These are phyloP conservation scores for Begonia loranthoides DNA, from an alignment of 306 rosid species.

Conservation along the genomic window DNA sequence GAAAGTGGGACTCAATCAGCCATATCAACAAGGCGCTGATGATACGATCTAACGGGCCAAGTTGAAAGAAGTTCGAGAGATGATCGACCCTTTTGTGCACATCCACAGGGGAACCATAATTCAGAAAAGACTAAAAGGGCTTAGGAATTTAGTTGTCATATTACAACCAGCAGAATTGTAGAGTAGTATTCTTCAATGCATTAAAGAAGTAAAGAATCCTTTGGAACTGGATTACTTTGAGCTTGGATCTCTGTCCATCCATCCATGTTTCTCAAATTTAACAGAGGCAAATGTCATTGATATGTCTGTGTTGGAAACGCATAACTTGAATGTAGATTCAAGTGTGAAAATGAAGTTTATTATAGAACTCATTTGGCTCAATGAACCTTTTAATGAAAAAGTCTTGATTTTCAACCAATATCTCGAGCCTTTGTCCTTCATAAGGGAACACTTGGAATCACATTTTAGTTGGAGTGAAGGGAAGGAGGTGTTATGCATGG, in stretches of 20 bases:
- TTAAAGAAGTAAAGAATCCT: not conserved
- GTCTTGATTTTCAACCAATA: conserved; percentile 56
- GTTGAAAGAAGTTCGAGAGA: conserved; percentile 11
- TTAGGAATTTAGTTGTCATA: conserved; percentile 19
- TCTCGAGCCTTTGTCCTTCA: conserved; percentile 25
- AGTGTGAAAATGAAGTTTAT: conserved; percentile 40
- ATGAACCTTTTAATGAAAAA: conserved; percentile 30
- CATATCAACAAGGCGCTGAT: conserved; percentile 10
- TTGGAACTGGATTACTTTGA: conserved; percentile 24
- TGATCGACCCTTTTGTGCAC: conserved; percentile 41
- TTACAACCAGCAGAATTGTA: conserved; percentile 17
- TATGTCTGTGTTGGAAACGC: conserved; percentile 3
- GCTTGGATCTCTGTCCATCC: conserved; percentile 47
- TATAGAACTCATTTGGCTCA: conserved; percentile 33
- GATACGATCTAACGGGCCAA: conserved; percentile 5
- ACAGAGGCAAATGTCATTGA: not conserved
- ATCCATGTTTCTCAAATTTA: conserved; percentile 14
- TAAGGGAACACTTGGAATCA: conserved; percentile 18
- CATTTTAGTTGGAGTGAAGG: conserved; percentile 39
- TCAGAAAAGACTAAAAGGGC: conserved; percentile 42
- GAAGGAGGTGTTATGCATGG: conserved; percentile 27
- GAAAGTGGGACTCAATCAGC: conserved; percentile 19
- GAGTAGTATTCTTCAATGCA: not conserved
- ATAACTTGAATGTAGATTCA: conserved; percentile 16
- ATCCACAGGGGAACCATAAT: conserved; percentile 33